phyloP scores from a whole-genome alignment of 352 stramenopile species.

The Phytophthora hybrid region DNA sequence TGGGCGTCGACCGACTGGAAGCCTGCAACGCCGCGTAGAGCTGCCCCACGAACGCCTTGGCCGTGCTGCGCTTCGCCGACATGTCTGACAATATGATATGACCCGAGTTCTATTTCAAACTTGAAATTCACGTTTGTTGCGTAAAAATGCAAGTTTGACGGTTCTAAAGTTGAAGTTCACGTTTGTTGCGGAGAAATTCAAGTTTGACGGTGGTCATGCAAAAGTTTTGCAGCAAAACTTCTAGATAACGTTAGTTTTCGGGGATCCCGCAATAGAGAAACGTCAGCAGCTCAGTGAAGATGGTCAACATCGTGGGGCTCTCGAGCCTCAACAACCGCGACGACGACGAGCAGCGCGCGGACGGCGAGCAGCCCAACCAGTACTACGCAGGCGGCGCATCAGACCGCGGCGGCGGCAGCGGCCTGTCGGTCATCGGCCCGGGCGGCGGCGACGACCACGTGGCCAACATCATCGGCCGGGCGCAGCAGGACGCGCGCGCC shows the following conservation, averaged over 20 bases:
- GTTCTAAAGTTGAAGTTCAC: no score
- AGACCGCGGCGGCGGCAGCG: slow-evolving; percentile 75
- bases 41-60: slow-evolving; percentile 71
- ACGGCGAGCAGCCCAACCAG: slow-evolving; percentile 56
- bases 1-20: slow-evolving; percentile 50
- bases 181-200: no score
- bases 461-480: slow-evolving; percentile 86
- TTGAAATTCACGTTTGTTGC: no score
- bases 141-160: no score
- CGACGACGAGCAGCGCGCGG: slow-evolving; percentile 43
- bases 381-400: slow-evolving; percentile 81
- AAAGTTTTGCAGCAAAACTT: no score
- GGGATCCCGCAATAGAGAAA: not conserved
- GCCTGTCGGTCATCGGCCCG: slow-evolving; percentile 76
- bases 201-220: no score
- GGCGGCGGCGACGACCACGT: slow-evolving; percentile 62
- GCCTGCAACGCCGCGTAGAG: slow-evolving; percentile 53
- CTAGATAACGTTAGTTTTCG: not conserved
- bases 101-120: no score
- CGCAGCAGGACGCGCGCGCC: slow-evolving; percentile 69
- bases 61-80: slow-evolving; percentile 39
- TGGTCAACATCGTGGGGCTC: slow-evolving; percentile 87
- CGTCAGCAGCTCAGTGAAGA: slow-evolving; percentile 25
- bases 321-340: slow-evolving; percentile 66
- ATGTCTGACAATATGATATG: not conserved